Percentiles rank a stretch among this genome's conserved stretches.
Conservation (phyloP, 2,329 filamentous ascomycete genomes). For the Mycocentrospora acerina region DNA sequence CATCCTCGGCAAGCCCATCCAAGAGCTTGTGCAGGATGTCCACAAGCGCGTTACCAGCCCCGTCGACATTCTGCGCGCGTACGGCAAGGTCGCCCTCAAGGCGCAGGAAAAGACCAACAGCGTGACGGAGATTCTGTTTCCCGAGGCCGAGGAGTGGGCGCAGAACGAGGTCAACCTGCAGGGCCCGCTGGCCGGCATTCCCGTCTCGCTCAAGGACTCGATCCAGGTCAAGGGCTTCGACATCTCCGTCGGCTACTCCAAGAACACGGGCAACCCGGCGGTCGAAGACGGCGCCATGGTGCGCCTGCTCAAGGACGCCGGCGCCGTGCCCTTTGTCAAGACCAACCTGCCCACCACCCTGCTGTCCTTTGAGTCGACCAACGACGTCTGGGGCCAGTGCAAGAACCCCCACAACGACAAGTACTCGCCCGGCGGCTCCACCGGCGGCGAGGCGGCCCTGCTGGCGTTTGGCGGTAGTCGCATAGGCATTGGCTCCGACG, state of each 20-base stretch:
- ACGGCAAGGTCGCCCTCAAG: constrained; percentile 81
- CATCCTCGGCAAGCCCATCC: constrained; percentile 73
- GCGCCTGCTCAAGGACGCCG: constrained; percentile 78
- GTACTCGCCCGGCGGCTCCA: constrained; percentile 87
- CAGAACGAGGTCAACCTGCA: constrained; percentile 66
- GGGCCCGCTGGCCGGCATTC: constrained; percentile 83
- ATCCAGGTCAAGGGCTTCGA: constrained; percentile 83
- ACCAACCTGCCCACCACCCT: constrained; percentile 87
- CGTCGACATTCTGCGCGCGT: constrained; percentile 75
- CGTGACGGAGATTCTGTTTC: constrained; percentile 81
- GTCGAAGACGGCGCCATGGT: constrained; percentile 70
- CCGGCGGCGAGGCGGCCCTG: constrained; percentile 79
- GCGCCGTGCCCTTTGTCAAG: constrained; percentile 89
- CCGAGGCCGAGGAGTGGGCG: constrained; percentile 73
- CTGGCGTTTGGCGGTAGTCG: constrained; percentile 78
- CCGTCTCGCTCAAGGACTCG: constrained; percentile 77
- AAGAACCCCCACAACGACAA: constrained; percentile 80
- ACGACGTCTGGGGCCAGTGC: constrained; percentile 77
- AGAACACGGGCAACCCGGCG: constrained; percentile 67
- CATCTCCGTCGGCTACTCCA: constrained; percentile 76
- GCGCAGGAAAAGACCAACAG: constrained; percentile 89
- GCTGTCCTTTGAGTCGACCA: constrained; percentile 80
- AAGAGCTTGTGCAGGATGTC: constrained; percentile 74
- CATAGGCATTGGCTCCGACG: constrained; percentile 88
- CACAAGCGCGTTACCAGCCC: constrained; percentile 68